A percentile compares a stretch with the other conserved stretches of the same genome.
Evolutionary conservation across 1,139 yeast genomes (phyloP).

Genomic region (Pichia sp.): DNA sequence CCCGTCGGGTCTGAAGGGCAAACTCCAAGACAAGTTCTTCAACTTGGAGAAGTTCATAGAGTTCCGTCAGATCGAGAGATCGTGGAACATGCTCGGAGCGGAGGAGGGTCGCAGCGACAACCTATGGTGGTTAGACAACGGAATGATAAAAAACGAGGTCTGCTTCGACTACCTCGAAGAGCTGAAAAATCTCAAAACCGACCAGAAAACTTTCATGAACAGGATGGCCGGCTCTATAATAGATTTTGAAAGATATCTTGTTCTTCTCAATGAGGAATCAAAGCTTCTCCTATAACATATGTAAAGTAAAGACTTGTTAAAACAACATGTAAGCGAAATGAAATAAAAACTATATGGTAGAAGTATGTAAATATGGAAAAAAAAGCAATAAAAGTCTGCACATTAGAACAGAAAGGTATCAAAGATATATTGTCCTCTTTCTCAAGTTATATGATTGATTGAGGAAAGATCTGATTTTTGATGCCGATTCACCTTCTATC

Average conservation of each 20-base stretch:
- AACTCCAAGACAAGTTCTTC: slow-evolving; percentile 7
- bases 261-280: slow-evolving; percentile 21
- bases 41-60: slow-evolving; percentile 9
- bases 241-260: slow-evolving; percentile 22
- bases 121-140: slow-evolving; percentile 15
- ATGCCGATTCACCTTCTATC: background rate
- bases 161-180: slow-evolving; percentile 21
- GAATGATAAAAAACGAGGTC: slow-evolving; percentile 10
- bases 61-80: slow-evolving; percentile 14
- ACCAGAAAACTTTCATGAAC: slow-evolving; percentile 8
- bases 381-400: background rate
- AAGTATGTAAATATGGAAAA: background rate
- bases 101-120: background rate
- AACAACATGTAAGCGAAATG: background rate
- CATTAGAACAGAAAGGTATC: background rate
- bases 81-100: slow-evolving; percentile 1
- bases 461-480: background rate
- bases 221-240: slow-evolving; percentile 13
- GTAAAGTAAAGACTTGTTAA: background rate
- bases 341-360: background rate
- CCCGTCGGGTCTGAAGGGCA: slow-evolving; percentile 1
- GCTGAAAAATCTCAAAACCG: slow-evolving; percentile 1
- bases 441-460: too few species aligned
- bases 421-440: background rate
- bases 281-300: slow-evolving; percentile 11